These are phyloP conservation scores for Pyrenopolyporus hunteri DNA, from an alignment of 495 filamentous ascomycete genomes.

Conservation along the genomic window DNA sequence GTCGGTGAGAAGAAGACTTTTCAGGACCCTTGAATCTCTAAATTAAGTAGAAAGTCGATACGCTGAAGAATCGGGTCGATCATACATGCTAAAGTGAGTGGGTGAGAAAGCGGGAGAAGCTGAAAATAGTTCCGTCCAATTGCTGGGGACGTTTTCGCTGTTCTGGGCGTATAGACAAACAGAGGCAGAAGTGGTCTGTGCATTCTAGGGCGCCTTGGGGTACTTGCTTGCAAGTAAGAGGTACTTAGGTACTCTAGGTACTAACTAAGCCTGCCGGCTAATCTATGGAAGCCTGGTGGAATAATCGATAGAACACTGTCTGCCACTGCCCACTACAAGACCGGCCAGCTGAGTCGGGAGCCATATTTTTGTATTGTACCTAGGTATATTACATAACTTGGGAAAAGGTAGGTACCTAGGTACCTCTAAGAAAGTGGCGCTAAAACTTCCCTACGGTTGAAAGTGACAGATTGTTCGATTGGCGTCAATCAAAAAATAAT, in stretches of 20 bases:
- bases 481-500: slow-evolving; percentile 22
- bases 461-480: slow-evolving; percentile 46
- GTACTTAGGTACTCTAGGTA: no score
- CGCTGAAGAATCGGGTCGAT: slow-evolving; percentile 1
- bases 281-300: slow-evolving; percentile 14
- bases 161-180: no score
- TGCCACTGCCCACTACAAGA: no score
- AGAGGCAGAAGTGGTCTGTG: slow-evolving; percentile 22
- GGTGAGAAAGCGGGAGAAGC: no score
- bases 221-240: no score
- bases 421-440: slow-evolving; percentile 11
- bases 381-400: not conserved
- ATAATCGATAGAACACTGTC: slow-evolving; percentile 5
- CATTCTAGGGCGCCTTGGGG: no score
- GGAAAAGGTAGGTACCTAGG: not conserved
- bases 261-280: slow-evolving; percentile 12
- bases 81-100: not conserved
- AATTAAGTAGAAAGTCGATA: not conserved
- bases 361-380: no score
- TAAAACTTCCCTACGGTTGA: slow-evolving; percentile 34
- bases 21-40: not conserved
- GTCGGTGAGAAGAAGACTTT: not conserved
- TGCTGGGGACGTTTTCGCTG: no score
- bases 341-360: no score
- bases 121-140: no score